Conservation (phyloP, 768 basidiomycete species). For the Mrakia hoshinonis region DNA sequence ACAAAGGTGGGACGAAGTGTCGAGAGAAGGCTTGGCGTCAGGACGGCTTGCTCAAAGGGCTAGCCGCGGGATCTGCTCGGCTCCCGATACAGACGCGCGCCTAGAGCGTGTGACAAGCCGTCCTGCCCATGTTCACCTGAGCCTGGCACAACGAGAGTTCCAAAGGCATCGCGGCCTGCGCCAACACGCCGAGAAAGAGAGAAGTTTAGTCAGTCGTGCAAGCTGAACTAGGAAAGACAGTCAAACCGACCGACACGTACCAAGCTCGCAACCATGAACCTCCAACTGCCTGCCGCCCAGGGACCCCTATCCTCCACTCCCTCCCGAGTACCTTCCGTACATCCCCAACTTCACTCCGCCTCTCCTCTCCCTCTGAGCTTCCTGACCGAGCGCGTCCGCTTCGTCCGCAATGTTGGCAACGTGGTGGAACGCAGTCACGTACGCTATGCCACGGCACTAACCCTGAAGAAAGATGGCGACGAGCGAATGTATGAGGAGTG, state of each 20-base stretch:
- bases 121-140: too few relatives aligned
- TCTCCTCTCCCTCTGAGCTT: conserved; percentile 8
- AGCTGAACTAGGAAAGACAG: too few relatives aligned
- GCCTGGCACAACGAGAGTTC: too few relatives aligned
- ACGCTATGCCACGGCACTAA: conserved; percentile 82
- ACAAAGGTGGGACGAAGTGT: too few relatives aligned
- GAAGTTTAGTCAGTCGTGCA: too few relatives aligned
- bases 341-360: conserved; percentile 28
- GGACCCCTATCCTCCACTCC: conserved; percentile 82
- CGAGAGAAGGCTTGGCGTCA: too few relatives aligned
- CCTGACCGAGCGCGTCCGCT: conserved; percentile 48
- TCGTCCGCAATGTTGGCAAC: conserved; percentile 51
- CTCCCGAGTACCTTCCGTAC: conserved; percentile 64
- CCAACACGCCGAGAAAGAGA: too few relatives aligned
- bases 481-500: conserved; percentile 78
- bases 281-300: conserved; percentile 74
- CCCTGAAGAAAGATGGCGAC: conserved; percentile 75
- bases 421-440: conserved; percentile 79
- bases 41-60: too few relatives aligned
- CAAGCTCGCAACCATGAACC: conserved; percentile 58
- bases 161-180: too few relatives aligned
- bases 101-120: too few relatives aligned
- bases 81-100: too few relatives aligned
- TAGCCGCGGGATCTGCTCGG: too few relatives aligned
- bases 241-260: not conserved